These are phyloP conservation scores for Jatropha curcas DNA, from an alignment of 345 rosid species.

Conservation along the genomic window DNA sequence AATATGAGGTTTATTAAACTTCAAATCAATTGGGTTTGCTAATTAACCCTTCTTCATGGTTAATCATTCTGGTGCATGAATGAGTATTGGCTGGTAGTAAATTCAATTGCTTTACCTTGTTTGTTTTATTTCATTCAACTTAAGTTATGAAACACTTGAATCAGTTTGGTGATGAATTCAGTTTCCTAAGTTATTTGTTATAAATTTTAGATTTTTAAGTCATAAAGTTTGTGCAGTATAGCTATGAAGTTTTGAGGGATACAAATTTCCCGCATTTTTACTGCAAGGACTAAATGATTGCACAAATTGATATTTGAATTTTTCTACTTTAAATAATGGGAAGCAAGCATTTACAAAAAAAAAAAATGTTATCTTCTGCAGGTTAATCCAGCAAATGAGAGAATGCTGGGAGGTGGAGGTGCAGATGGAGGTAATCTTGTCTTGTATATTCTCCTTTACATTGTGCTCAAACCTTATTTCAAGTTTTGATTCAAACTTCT, in stretches of 20 bases:
- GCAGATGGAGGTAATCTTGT: slow-evolving; percentile 74
- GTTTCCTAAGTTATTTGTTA: not conserved
- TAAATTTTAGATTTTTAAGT: not conserved
- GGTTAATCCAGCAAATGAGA: slow-evolving; percentile 87
- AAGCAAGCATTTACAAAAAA: not conserved
- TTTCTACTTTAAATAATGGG: not conserved
- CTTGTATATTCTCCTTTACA: not conserved
- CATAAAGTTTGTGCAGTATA: not conserved
- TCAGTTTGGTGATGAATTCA: not conserved
- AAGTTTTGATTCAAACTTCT: not conserved
- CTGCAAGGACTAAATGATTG: not conserved
- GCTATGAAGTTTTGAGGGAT: not conserved
- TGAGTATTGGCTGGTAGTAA: not conserved
- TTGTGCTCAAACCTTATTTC: not conserved
- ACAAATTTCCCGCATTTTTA: not conserved
- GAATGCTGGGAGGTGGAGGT: slow-evolving; percentile 94
- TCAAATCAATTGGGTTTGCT: not conserved
- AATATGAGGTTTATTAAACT: not conserved
- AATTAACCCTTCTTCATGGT: not conserved
- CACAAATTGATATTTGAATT: not conserved
- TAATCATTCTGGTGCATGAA: not conserved
- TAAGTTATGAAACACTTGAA: not conserved
- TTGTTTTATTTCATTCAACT: not conserved
- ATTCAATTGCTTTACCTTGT: not conserved
- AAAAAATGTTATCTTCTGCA: slow-evolving; percentile 14